A percentile compares a stretch with the other conserved stretches of the same genome.
Conservation (phyloP, 164 flowering plant genomes). For the Vitis rupestris region DNA sequence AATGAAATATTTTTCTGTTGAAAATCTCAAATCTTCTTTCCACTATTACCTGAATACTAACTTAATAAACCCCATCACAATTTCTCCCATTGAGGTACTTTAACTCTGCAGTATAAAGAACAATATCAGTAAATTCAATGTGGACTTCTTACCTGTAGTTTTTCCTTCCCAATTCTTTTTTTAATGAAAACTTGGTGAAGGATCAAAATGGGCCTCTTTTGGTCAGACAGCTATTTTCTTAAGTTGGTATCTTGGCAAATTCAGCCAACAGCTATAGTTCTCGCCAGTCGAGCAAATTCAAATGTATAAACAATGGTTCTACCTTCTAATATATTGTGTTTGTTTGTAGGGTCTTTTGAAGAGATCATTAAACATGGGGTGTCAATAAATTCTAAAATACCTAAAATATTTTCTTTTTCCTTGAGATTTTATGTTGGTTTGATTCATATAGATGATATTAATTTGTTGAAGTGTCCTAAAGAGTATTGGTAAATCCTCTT, state of each 20-base stretch:
- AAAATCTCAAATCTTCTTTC: background rate
- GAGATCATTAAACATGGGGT: background rate
- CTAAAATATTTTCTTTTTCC: background rate
- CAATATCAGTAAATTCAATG: background rate
- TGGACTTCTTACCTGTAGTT: background rate
- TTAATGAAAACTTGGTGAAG: background rate
- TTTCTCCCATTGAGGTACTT: background rate
- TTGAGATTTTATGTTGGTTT: background rate
- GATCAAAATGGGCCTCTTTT: constrained; percentile 14
- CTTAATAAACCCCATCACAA: constrained; percentile 5
- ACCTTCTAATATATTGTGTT: no score
- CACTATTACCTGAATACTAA: constrained; percentile 13
- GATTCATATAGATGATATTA: background rate
- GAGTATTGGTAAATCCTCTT: constrained; percentile 13
- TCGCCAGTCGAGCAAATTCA: no score
- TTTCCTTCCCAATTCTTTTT: background rate
- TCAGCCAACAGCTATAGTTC: constrained; percentile 15
- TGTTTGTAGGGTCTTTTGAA: no score
- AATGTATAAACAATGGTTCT: no score
- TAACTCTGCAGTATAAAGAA: background rate
- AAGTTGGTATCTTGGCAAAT: constrained; percentile 23
- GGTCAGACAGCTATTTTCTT: constrained; percentile 23
- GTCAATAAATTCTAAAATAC: background rate
- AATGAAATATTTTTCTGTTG: constrained; percentile 9
- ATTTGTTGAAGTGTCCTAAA: constrained; percentile 19